These are phyloP conservation scores for Anethum foeniculum DNA, from an alignment of 140 eudicot genomes.

Conservation along the genomic window DNA sequence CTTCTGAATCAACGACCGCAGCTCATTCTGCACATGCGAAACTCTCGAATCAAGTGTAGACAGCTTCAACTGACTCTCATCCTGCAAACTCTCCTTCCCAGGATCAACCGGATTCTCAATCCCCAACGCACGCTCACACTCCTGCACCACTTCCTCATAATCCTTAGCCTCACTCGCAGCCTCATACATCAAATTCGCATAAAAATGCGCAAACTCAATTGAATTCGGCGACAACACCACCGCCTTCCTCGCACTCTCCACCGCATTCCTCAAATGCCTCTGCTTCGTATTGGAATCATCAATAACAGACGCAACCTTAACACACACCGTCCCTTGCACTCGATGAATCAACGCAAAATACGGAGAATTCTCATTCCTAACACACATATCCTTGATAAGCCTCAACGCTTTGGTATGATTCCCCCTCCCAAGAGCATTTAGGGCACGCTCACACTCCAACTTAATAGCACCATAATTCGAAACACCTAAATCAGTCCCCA, in stretches of 20 bases:
- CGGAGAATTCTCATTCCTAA: slow-evolving; percentile 39
- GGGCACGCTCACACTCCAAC: slow-evolving; percentile 81
- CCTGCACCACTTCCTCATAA: slow-evolving; percentile 76
- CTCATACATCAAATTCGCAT: slow-evolving; percentile 78
- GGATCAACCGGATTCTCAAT: slow-evolving; percentile 83
- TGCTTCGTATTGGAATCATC: slow-evolving; percentile 68
- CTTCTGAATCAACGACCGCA: slow-evolving; percentile 57
- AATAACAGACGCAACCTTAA: slow-evolving; percentile 62
- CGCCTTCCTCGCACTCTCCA: slow-evolving; percentile 71
- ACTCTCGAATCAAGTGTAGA: slow-evolving; percentile 53
- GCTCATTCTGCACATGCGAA: slow-evolving; percentile 61
- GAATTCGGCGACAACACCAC: slow-evolving; percentile 59
- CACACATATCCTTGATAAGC: slow-evolving; percentile 69
- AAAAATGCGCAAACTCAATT: slow-evolving; percentile 76
- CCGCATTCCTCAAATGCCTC: slow-evolving; percentile 62
- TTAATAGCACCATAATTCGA: slow-evolving; percentile 39
- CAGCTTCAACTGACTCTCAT: slow-evolving; percentile 60
- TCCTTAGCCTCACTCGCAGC: slow-evolving; percentile 76
- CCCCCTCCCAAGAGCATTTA: slow-evolving; percentile 64
- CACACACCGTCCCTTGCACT: slow-evolving; percentile 73
- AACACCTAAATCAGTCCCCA: slow-evolving; percentile 27
- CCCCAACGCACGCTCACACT: slow-evolving; percentile 86
- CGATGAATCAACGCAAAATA: slow-evolving; percentile 56
- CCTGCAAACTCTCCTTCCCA: slow-evolving; percentile 81
- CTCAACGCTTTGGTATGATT: slow-evolving; percentile 80